Evolutionary conservation across 129 eudicot species (phyloP).

Genomic region (Pulicaria dysenterica): DNA sequence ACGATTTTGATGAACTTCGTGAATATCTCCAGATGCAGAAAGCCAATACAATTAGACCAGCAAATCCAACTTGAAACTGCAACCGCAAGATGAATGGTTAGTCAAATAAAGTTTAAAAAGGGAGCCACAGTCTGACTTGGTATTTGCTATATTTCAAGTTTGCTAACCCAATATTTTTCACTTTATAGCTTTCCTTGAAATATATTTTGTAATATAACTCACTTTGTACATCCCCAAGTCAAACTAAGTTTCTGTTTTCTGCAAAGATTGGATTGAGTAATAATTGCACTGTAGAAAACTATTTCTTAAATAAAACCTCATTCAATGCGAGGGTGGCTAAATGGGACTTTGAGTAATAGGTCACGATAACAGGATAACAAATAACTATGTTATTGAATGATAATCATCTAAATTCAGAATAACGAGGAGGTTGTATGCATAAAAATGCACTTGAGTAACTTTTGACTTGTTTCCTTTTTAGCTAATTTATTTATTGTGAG

Average conservation of each 20-base stretch:
- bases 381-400: not conserved
- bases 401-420: not conserved
- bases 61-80: constrained; percentile 66
- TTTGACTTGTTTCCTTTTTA: not conserved
- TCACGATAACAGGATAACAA: not conserved
- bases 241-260: not conserved
- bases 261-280: constrained; percentile 7
- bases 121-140: not conserved
- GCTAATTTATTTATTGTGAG: not conserved
- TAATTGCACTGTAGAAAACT: not conserved
- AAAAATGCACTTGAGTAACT: not conserved
- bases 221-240: not conserved
- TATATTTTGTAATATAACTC: not conserved
- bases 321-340: not conserved
- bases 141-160: not conserved
- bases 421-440: not conserved
- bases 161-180: not conserved
- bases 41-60: constrained; percentile 55
- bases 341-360: not conserved
- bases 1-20: constrained; percentile 39
- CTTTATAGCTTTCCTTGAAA: not conserved
- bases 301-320: not conserved
- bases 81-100: constrained; percentile 14
- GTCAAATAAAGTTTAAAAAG: not conserved
- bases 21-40: constrained; percentile 72